phyloP scores from a whole-genome alignment of 345 rosid genomes.

The Populus euphratica region DNA sequence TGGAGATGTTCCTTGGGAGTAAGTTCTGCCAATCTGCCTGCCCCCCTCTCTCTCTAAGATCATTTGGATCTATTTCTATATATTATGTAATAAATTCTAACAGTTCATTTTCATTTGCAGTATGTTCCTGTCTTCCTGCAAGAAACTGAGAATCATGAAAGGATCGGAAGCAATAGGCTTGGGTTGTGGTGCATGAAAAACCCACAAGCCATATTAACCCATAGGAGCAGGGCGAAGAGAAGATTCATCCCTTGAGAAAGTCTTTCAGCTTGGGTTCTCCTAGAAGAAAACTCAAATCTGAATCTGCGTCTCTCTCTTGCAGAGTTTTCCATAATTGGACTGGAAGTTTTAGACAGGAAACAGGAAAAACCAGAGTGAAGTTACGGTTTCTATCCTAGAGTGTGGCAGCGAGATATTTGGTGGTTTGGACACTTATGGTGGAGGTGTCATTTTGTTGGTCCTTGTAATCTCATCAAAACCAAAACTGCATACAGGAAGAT shows the following conservation, averaged over 20 bases:
- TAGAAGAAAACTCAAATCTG: slow-evolving; percentile 19
- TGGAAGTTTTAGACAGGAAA: slow-evolving; percentile 16
- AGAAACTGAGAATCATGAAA: slow-evolving; percentile 84
- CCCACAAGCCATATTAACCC: slow-evolving; percentile 7
- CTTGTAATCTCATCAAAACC: slow-evolving; percentile 18
- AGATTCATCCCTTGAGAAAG: not conserved
- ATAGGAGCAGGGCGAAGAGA: slow-evolving; percentile 9
- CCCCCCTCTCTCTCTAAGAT: no score
- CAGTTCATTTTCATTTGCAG: slow-evolving; percentile 36
- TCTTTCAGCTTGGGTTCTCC: slow-evolving; percentile 47
- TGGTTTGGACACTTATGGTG: slow-evolving; percentile 25
- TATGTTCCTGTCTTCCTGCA: slow-evolving; percentile 81
- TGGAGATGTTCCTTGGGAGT: slow-evolving; percentile 26
- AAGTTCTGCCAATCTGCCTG: not conserved
- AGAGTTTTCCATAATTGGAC: not conserved
- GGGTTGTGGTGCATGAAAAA: slow-evolving; percentile 48
- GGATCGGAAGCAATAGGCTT: slow-evolving; percentile 73
- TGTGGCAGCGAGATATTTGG: slow-evolving; percentile 7
- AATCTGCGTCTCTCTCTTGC: slow-evolving; percentile 18
- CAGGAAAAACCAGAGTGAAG: slow-evolving; percentile 6
- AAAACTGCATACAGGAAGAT: slow-evolving; percentile 13
- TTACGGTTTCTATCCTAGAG: slow-evolving; percentile 16
- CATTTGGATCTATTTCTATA: not conserved
- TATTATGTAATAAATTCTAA: no score
- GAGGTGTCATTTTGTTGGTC: slow-evolving; percentile 22